phyloP scores from a whole-genome alignment of 2,329 filamentous ascomycete genomes.

The Verticillium tricorpus region DNA sequence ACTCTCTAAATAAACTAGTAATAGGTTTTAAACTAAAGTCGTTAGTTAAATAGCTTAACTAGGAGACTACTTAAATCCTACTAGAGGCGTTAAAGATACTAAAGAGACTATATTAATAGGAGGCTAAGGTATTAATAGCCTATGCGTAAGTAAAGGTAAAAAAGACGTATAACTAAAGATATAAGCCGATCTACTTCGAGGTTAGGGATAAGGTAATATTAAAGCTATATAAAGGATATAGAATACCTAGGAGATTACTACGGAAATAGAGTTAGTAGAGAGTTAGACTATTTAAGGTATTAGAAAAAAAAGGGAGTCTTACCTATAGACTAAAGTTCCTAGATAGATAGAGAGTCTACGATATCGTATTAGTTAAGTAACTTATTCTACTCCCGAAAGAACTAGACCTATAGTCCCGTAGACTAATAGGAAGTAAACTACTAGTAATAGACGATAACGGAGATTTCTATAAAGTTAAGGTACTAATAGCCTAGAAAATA shows the following conservation, averaged over 20 bases:
- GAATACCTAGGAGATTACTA: not conserved
- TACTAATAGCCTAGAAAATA: not conserved
- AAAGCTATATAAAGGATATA: not conserved
- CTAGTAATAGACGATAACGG: not conserved
- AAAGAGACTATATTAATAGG: not conserved
- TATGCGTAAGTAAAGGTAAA: not conserved
- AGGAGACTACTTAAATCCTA: not conserved
- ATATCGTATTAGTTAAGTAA: not conserved
- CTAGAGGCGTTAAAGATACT: not conserved
- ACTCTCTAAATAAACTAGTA: not conserved
- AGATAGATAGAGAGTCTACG: not conserved
- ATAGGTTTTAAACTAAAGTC: not conserved
- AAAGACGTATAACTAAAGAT: not conserved
- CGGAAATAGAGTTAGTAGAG: not conserved
- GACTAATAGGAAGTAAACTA: not conserved
- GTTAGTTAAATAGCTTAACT: not conserved
- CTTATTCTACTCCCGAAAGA: not conserved
- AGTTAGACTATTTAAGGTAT: not conserved
- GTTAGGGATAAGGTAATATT: not conserved
- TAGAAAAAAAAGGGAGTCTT: not conserved
- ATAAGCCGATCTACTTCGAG: not conserved
- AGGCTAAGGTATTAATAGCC: not conserved
- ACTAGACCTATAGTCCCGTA: not conserved
- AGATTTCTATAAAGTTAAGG: not conserved
- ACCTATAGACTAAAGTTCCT: not conserved